Evolutionary conservation across 345 rosid genomes (phyloP), one percentile per base, ranked within the genome.

Genomic region (Fremontodendron californicum): DNA sequence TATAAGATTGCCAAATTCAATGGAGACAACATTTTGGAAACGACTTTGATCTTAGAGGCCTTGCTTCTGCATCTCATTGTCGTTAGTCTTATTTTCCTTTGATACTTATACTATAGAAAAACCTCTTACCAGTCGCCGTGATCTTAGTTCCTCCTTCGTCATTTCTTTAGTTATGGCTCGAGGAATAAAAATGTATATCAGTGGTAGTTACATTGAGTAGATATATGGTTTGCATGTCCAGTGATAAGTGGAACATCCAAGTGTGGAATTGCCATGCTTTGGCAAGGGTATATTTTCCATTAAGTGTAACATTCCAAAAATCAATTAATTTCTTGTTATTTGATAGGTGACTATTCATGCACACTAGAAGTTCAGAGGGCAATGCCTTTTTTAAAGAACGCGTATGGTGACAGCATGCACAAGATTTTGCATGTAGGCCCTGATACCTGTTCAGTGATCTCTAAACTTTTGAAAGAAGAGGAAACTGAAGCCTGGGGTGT

Each of bases 401-500:
- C 92, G 35, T 93, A 93, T 74, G 97, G 98, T 71, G n/a, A n/a
- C n/a, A n/a, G n/a, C n/a, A n/a, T n/a, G n/a, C n/a, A n/a, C n/a
- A n/a, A n/a, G n/a, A n/a, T 95, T 74, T 83, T 95, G 86, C 98
- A 95, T 29, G 86, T 95, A 29, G 99, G 99, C 55, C 99, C 99
- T 61, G 97, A 95, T 66, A 82, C 98, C 64, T 95, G 99, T 79
- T 87, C 97, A 8, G 90, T 91, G 77, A 94, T 93, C 76, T 90
- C 97, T 65, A 84, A 81, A 72, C 86, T 95, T 51, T 79, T n/a
- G 98, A 95, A n/a, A n/a, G n/a, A n/a, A n/a, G n/a, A n/a, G n/a
- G n/a, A n/a, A n/a, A n/a, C n/a, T n/a, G n/a, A n/a, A 85, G 96
- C 92, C 25, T 93, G 99, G 99, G 98, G 99, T 35, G 88, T 93